Evolutionary conservation across 78 protist genomes (phyloP).

Genomic region (Speleostelium caveatum): DNA sequence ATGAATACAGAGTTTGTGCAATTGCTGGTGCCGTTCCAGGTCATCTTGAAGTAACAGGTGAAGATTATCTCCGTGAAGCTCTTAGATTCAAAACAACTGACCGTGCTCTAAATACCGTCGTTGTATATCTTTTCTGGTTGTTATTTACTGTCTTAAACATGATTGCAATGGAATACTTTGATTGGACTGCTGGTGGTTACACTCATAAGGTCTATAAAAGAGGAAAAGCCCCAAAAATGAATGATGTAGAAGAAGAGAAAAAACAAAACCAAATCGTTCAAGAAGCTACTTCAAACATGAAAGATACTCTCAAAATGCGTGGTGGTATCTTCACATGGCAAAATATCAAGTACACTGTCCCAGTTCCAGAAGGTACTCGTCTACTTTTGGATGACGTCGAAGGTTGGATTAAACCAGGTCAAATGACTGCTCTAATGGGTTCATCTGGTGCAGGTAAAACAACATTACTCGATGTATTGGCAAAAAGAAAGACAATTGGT

Average conservation of each 20-base stretch:
- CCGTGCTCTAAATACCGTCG: constrained; percentile 14
- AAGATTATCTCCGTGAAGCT: not conserved
- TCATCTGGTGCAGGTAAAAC: constrained; percentile 89
- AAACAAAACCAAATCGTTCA: constrained; percentile 54
- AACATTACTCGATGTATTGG: constrained; percentile 89
- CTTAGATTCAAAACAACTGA: constrained; percentile 4
- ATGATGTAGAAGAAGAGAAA: constrained; percentile 73
- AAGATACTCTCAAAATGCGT: constrained; percentile 29
- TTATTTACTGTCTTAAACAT: constrained; percentile 29
- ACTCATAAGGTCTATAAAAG: constrained; percentile 72
- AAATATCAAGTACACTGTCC: constrained; percentile 65
- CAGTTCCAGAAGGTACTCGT: constrained; percentile 19
- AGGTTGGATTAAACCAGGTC: constrained; percentile 78
- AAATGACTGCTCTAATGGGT: constrained; percentile 88
- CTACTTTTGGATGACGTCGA: constrained; percentile 43
- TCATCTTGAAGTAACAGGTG: constrained; percentile 7
- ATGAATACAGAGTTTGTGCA: constrained; percentile 38
- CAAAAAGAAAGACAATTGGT: constrained; percentile 88
- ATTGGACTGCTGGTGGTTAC: constrained; percentile 78
- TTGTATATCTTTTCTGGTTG: constrained; percentile 43
- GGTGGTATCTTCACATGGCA: constrained; percentile 76
- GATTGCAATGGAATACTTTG: constrained; percentile 51
- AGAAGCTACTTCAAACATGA: constrained; percentile 73
- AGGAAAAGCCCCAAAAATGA: constrained; percentile 74
- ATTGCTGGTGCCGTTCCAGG: constrained; percentile 23